These are phyloP conservation scores for Scutellaria galericulata DNA, from an alignment of 257 asterid species.

Conservation along the genomic window DNA sequence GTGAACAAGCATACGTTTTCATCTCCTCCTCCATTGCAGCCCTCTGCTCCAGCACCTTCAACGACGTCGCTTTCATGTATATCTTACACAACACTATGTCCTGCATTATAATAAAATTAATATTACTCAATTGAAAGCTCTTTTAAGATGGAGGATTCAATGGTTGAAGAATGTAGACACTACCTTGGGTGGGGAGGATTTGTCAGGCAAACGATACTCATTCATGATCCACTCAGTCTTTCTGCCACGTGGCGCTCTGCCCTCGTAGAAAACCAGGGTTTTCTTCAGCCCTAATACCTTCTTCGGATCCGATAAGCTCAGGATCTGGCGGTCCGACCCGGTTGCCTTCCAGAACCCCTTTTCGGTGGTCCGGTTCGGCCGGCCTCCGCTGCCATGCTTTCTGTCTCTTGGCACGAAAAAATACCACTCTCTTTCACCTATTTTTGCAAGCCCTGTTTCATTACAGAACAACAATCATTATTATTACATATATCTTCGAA, in stretches of 20 bases:
- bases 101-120: conserved; percentile 40
- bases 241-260: conserved; percentile 79
- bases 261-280: conserved; percentile 75
- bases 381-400: conserved; percentile 72
- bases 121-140: no score
- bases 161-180: no score
- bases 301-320: conserved; percentile 51
- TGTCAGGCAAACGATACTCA: conserved; percentile 72
- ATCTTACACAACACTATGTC: conserved; percentile 67
- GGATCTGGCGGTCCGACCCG: conserved; percentile 72
- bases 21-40: conserved; percentile 62
- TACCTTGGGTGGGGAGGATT: conserved; percentile 51
- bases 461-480: not conserved
- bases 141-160: no score
- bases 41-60: conserved; percentile 69
- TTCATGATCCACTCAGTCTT: conserved; percentile 92
- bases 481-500: not conserved
- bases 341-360: conserved; percentile 91
- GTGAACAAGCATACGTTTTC: conserved; percentile 24
- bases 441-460: conserved; percentile 63
- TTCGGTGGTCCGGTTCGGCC: conserved; percentile 71
- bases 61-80: conserved; percentile 68
- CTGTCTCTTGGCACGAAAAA: conserved; percentile 72
- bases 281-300: conserved; percentile 61
- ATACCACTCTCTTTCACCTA: conserved; percentile 83